A percentile compares a stretch with the other conserved stretches of the same genome.
Evolutionary conservation across 257 asterid genomes (phyloP).

Genomic region (Nicotiana paniculata): DNA sequence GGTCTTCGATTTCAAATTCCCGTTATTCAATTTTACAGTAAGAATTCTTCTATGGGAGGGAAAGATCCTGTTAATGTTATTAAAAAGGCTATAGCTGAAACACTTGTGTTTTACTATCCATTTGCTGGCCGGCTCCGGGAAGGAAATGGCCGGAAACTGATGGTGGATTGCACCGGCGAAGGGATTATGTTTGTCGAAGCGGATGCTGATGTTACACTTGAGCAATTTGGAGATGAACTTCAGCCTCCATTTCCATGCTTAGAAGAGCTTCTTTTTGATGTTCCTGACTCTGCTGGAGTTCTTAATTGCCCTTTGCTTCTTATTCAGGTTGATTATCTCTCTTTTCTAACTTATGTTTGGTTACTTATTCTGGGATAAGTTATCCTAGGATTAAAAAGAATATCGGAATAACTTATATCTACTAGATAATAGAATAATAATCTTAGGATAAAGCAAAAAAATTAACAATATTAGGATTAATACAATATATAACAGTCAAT

Average conservation of each 20-base stretch:
- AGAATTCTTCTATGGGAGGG: neutral
- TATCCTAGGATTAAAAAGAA: no score
- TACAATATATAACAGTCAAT: no score
- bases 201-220: constrained; percentile 20
- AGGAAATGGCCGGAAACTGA: constrained; percentile 12
- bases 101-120: constrained; percentile 24
- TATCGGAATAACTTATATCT: no score
- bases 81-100: constrained; percentile 13
- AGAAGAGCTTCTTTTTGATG: constrained; percentile 58
- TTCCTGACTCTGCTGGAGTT: constrained; percentile 44
- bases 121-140: constrained; percentile 25
- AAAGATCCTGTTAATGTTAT: constrained; percentile 20
- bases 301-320: constrained; percentile 41
- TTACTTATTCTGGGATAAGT: no score
- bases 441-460: no score
- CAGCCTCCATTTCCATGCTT: constrained; percentile 24
- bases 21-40: neutral
- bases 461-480: no score
- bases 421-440: no score
- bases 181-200: constrained; percentile 24
- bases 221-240: constrained; percentile 9
- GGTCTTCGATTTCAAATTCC: constrained; percentile 19
- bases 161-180: constrained; percentile 24
- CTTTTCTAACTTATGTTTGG: no score
- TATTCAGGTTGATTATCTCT: constrained; percentile 41